Evolutionary conservation across 164 flowering plant genomes (phyloP), one percentile per base, ranked within the genome.

Genomic region (Magnolia changhungtana): DNA sequence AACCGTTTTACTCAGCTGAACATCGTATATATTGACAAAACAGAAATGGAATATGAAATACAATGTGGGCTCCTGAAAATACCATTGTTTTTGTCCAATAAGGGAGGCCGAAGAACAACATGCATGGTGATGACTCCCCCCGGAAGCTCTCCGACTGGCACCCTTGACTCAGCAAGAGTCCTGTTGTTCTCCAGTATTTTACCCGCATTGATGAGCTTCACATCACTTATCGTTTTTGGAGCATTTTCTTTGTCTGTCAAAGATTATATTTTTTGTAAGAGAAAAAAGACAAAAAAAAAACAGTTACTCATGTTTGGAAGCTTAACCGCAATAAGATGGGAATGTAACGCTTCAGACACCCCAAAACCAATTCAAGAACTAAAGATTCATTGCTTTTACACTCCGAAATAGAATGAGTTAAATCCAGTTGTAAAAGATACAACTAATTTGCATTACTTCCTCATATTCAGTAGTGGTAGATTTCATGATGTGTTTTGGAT

Each of bases 81-180:
- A 87, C 92, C 92, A 67, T 59, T 82, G 19, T 81, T 84, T 76
- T 85, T 87, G 71, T 86, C 87, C 21, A 81, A 31, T 20, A 78
- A 24, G 4, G 90, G 85, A 70, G 86, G 91, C 65, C 83, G 89
- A 55, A 90, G 83, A 49, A 89, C 89, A 63, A 88, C 92, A 81
- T 85, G 96, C 93, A 91, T 91, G 31, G 92, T 90, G 79, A 84
- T 85, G 78, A 86, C 85, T 59, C 86, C 91, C 66, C 89, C 90
- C 18, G 90, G 89, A 77, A 89, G 73, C 59, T 87, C 93, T 81
- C 82, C 85, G 21, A 88, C 85, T 37, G 83, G 87, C 50, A 85
- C 79, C 76, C 87, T 82, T 37, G 86, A 89, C 72, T 91, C 89
- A 64, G 84, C 85, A 71, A 91, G 83, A 23, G 92, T 89, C 82